A percentile compares a stretch with the other conserved stretches of the same genome.
Evolutionary conservation across 352 stramenopile species (phyloP).

Genomic region (Halophytophthora polymorphica): DNA sequence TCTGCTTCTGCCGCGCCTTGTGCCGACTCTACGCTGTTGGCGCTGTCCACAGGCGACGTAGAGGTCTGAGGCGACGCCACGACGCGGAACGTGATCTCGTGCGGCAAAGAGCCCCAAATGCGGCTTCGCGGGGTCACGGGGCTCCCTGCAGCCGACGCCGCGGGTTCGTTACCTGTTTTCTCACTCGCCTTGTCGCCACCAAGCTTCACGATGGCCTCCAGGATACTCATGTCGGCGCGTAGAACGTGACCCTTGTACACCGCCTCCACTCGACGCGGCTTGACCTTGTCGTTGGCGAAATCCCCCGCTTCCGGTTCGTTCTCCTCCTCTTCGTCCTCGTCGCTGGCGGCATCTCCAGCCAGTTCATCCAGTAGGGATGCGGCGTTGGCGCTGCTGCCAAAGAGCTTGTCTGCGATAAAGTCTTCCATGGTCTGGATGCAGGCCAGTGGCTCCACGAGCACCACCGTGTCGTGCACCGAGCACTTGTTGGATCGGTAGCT

Average conservation of each 20-base stretch:
- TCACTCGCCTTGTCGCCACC: conserved; percentile 3
- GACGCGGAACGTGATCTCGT: conserved; percentile 64
- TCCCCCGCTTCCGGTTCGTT: conserved; percentile 19
- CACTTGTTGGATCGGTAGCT: conserved; percentile 36
- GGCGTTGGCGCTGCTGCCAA: conserved; percentile 25
- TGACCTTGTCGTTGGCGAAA: conserved; percentile 23
- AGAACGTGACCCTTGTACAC: conserved; percentile 36
- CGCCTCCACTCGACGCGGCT: conserved; percentile 39
- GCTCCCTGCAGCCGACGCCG: neutral
- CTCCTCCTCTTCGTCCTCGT: conserved; percentile 15
- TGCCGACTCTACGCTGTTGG: neutral
- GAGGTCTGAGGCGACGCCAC: conserved; percentile 6
- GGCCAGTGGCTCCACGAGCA: conserved; percentile 72
- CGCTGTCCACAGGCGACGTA: conserved; percentile 7
- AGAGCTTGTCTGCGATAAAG: conserved; percentile 69
- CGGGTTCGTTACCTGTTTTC: conserved; percentile 6
- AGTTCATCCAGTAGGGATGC: conserved; percentile 36
- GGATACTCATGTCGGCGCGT: conserved; percentile 43
- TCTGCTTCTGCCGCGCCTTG: conserved; percentile 1
- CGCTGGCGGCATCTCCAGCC: conserved; percentile 1
- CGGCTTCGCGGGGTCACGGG: conserved; percentile 7
- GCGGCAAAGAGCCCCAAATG: conserved; percentile 43
- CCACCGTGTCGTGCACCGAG: conserved; percentile 59
- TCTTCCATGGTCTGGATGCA: conserved; percentile 77
- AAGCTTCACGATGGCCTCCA: conserved; percentile 70